These are phyloP conservation scores for Basipetospora sp. DNA, from an alignment of 2,329 filamentous ascomycete genomes.

Conservation along the genomic window DNA sequence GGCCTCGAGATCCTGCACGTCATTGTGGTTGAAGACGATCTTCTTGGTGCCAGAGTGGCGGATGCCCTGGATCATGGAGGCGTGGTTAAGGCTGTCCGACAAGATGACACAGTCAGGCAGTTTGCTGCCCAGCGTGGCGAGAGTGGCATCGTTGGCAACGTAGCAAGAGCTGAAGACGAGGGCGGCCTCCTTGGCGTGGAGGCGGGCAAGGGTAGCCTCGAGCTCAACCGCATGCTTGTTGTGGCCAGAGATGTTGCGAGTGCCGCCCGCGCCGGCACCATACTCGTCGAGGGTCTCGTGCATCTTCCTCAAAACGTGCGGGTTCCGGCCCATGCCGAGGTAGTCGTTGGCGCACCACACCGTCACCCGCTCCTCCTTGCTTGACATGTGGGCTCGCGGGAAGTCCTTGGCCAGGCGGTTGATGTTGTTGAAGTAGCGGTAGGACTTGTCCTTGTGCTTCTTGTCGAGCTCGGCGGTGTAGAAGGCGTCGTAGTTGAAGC, in stretches of 20 bases:
- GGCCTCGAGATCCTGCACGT: conserved; percentile 77
- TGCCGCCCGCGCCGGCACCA: conserved; percentile 86
- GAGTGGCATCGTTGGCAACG: conserved; percentile 91
- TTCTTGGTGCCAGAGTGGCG: conserved; percentile 94
- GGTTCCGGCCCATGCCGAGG: conserved; percentile 90
- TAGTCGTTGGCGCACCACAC: conserved; percentile 99
- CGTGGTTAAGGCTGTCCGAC: conserved; percentile 95
- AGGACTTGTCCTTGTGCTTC: conserved; percentile 99
- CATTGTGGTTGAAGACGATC: conserved; percentile 97
- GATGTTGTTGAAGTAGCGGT: conserved; percentile 99
- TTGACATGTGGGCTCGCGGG: conserved; percentile 80
- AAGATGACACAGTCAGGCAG: conserved; percentile 91
- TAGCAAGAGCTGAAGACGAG: conserved; percentile 96
- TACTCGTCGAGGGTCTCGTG: conserved; percentile 90
- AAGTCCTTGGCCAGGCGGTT: conserved; percentile 95
- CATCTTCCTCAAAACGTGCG: conserved; percentile 75
- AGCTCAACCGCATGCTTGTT: conserved; percentile 84
- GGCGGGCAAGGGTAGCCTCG: conserved; percentile 66
- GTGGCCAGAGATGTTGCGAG: conserved; percentile 93
- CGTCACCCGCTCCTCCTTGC: conserved; percentile 70
- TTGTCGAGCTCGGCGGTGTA: conserved; percentile 83
- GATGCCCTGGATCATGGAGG: conserved; percentile 98
- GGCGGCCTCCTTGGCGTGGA: conserved; percentile 84
- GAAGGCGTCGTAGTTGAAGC: conserved; percentile 66
- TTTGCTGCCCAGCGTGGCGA: conserved; percentile 93